Evolutionary conservation across 352 stramenopile genomes (phyloP), one percentile per base, ranked within the genome.

Genomic region (Globisporangium perplexum): DNA sequence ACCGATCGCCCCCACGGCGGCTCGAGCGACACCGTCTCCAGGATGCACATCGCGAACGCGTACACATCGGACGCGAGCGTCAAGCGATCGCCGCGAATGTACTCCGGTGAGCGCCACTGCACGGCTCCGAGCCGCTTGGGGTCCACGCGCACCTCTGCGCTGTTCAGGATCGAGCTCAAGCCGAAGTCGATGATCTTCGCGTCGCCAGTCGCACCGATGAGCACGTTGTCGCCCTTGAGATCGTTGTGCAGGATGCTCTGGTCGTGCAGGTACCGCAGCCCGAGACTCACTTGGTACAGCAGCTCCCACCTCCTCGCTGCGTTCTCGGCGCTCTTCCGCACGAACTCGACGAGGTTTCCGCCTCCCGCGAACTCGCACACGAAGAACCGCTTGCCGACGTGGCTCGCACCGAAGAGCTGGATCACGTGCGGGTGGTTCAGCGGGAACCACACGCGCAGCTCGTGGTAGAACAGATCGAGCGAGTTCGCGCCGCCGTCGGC

Each of bases 161-260:
- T 62, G 20, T 57, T 50, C 6, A 41, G 51, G 18, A 57, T 45
- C 6, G 41, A 54, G 15, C 49, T 58, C 24, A 62, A n/a, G 10
- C 42, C 56, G 31, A 63, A 63, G 45, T 63, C 56, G 4, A 45
- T 48, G 12, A 59, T 28, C 22, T 42, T 42, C 14, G 50, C 39
- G 7, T 26, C 14, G 12, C 22, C 31, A 6, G 49, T 46, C 3
- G 22, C 28, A 7, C 23, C 39, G 11, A 57, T 39, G 10, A 57
- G 30, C 26, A 57, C 30, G 35, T 57, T 50, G 50, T 50, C 42
- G 50, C 39, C 33, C 14, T 57, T 49, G 22, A 57, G 38, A 12
- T 41, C 50, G 22, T 42, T 57, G 18, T 57, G 50, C 36, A 48
- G 18, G 28, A 48, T 23, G 22, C 23, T 48, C 17, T 48, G 38